Base-by-base conservation (phyloP, 176 grass and related monocot genomes). In the Carex scoparia region DNA sequence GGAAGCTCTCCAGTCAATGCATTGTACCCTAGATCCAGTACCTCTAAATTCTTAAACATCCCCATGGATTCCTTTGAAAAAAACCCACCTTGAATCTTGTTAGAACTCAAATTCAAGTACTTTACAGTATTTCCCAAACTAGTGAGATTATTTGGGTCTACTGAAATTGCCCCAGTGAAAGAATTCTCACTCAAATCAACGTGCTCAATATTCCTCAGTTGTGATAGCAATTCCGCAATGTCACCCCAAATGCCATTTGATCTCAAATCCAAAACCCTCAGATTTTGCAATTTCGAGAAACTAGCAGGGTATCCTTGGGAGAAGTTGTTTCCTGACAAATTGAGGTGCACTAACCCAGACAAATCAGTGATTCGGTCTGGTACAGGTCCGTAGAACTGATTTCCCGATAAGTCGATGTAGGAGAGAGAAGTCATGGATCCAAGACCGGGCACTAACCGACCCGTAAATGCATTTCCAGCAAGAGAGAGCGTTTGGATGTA, bases 31-130 rank as follows among this genome's bases (percentile, higher is more conserved):
- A 99, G 86, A 94, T 99, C 97, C 81, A 95, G 83, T 16, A 92
- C 77, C 65, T 90, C 91, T 84, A 99, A 46, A 88, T 91, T 99
- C 90, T 92, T 99, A 80, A 99, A 99, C 56, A 89, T 87, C 81
- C 73, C 69, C 37, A 99, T 86, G 0, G 90, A 89, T 54, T 93
- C 88, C 5, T 46, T 84, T 10, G 86, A 73, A 69, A 99, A 96
- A 86, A 99, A 99, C 0, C 61, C 87, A 1, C 97, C 97, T 2
- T 58, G 64, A 58, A 99, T 90, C 54, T 68, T 70, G 86, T 99
- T 99, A 77, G 91, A 66, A 86, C 97, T 95, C 78, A 99, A 90
- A 79, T 99, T 99, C 90, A 99, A 90, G 80, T 99, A 95, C 88
- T 88, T 91, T 7, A 89, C 91, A 4, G 97, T 99, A 81, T 92